phyloP scores from a whole-genome alignment of 176 grass and related monocot species.

The Lolium multiflorum region DNA sequence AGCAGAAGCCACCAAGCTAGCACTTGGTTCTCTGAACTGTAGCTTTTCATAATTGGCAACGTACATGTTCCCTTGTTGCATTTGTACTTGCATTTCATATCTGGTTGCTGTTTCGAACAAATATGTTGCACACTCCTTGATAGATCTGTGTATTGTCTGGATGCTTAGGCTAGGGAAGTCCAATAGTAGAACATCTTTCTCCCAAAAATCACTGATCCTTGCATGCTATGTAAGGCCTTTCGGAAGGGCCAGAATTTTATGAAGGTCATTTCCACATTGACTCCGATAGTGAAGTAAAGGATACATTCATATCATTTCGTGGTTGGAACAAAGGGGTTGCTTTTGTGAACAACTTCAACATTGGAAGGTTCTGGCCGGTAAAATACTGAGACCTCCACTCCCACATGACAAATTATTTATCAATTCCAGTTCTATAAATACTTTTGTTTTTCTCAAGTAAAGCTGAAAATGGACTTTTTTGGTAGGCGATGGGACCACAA shows the following conservation, averaged over 20 bases:
- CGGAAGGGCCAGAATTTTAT: conserved; percentile 69
- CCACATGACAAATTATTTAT: conserved; percentile 9
- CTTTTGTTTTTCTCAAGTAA: conserved; percentile 20
- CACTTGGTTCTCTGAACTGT: background rate
- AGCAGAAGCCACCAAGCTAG: too few relatives aligned
- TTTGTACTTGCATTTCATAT: conserved; percentile 23
- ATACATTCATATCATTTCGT: conserved; percentile 96
- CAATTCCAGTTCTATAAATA: background rate
- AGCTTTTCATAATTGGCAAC: background rate
- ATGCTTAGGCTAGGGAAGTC: background rate
- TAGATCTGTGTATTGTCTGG: background rate
- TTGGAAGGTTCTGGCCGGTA: conserved; percentile 99
- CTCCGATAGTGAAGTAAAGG: conserved; percentile 52
- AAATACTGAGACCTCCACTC: conserved; percentile 18
- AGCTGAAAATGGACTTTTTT: conserved; percentile 34
- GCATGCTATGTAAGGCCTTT: conserved; percentile 39
- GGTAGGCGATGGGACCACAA: conserved; percentile 76
- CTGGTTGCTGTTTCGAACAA: background rate
- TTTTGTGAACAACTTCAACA: conserved; percentile 97
- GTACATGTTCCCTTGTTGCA: background rate
- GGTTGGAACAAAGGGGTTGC: conserved; percentile 96
- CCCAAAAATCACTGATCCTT: background rate
- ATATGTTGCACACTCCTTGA: background rate
- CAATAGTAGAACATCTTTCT: background rate
- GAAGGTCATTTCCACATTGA: conserved; percentile 73